Evolutionary conservation across 352 stramenopile species (phyloP), one percentile per base, ranked within the genome.

Genomic region (Phytophthora boehmeriae): DNA sequence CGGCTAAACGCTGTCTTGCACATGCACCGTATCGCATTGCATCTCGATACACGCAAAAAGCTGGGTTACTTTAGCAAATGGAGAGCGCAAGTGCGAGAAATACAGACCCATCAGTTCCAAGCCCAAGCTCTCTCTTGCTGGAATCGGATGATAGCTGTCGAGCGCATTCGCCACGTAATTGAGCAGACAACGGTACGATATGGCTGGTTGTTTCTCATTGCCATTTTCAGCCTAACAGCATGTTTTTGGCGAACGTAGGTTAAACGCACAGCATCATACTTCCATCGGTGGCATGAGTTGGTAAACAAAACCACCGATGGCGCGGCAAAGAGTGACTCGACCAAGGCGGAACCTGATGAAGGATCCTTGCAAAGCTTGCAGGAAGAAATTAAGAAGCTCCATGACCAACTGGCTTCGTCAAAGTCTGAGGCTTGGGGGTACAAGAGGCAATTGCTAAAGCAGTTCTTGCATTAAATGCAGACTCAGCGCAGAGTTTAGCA

Each of bases 381-480:
- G 39, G 49, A 81, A 13, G 81, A 91, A 71, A 87, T 90, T 59
- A 79, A 76, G 14, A 88, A 86, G 59, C 67, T 91, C 5, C 78
- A 90, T 35, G 72, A 89, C 13, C 80, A 91, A 48, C 54, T 91
- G 9, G 75, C 76, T 4, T 81, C 76, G 39, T 86, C 79, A 44
- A 90, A 90, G 60, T 86, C 79, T 5, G 80, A 90, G 56, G 81
- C 78, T 5, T 91, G 78, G 78, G 60, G 73, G 43, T 90, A 90
- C 78, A 93, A 91, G 61, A 76, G 80, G 13, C 84, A 93, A 72
- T 57, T 91, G 41, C 68, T 93, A 16, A 88, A 91, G 65, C 78
- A 93, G 49, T 90, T 89, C 28, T 52, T 91, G 8, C 80, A 52
- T 48, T 9, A 47, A 19, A 59, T 45, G 17, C 6, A 32, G 58